Conservation (phyloP, 495 filamentous ascomycete genomes). For the Aspergillus panamensis region DNA sequence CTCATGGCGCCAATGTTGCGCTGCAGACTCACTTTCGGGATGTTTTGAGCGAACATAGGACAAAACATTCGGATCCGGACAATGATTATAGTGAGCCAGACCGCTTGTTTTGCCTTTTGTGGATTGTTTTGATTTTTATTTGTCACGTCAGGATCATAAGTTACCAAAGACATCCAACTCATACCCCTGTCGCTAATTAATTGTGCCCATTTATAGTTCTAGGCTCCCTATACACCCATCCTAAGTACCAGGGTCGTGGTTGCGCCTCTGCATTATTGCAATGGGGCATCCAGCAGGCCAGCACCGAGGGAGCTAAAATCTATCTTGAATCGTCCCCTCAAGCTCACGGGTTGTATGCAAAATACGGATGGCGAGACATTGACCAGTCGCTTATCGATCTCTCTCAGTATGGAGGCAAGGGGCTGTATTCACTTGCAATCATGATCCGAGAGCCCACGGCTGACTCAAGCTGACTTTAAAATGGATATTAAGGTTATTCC, state of each 20-base stretch:
- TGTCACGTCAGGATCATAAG: not conserved
- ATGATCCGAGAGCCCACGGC: not conserved
- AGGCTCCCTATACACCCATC: not conserved
- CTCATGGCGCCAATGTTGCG: not conserved
- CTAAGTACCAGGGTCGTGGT: not conserved
- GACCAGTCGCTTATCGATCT: conserved; percentile 1
- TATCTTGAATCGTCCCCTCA: not conserved
- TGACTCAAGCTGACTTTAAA: no score
- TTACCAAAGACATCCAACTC: no score
- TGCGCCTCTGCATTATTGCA: conserved; percentile 1
- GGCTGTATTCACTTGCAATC: not conserved
- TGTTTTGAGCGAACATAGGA: not conserved
- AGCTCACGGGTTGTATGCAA: not conserved
- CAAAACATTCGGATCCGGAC: not conserved
- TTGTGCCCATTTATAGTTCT: not conserved
- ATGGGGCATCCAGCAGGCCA: not conserved
- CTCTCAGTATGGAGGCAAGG: not conserved
- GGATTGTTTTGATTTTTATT: not conserved
- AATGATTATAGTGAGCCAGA: not conserved
- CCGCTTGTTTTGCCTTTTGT: not conserved
- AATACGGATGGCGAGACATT: not conserved
- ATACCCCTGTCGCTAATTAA: not conserved
- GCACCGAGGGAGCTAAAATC: not conserved
- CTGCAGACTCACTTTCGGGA: not conserved
- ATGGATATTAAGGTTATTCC: no score